Evolutionary conservation across 1,284 basidiomycete species (phyloP), one percentile per base, ranked within the genome.

Genomic region (Farysia itapuensis): DNA sequence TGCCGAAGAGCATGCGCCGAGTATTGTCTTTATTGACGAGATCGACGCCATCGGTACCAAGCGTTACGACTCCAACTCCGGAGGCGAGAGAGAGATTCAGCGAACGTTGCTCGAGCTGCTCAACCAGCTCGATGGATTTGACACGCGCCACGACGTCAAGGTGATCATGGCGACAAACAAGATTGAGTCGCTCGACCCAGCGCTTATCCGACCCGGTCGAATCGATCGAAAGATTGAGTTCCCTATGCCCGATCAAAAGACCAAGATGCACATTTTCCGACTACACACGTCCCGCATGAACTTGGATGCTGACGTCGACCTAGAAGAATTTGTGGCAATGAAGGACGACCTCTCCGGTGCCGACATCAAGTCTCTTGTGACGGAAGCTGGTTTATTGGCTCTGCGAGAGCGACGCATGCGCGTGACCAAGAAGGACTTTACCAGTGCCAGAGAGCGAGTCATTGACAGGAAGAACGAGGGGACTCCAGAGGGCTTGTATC

Each of bases 81-180:
- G 79, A 15, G 79, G 79, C 21, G 79, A 80, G 57, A 71, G 79
- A 19, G 79, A 80, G 49, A 78, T 79, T 36, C 79, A 79, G 42
- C 66, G 78, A 23, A 79, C 79, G 14, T 74, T 80, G 54, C 67
- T 80, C 11, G 78, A 79, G 65, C 65, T 79, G 36, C 64, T 77
- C 39, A 78, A 78, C 57, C 95, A 98, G 79, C 83, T 99, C 33
- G 95, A 99, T 74, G 95, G 95, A 29, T 98, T 99, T 79, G 95
- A 98, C 78, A 92, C 91, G n/a, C 85, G 93, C 50, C 92, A 93
- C 23, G 94, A 98, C 77, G 94, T 99, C 59, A 98, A 98, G 80
- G 93, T 96, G 25, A 81, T 81, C 69, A 80, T 81, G 79, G 89
- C 89, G 19, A 90, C 88, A 28, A 94, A 94, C 80, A 85, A 84